Percentiles rank a stretch among this genome's conserved stretches.
phyloP scores from a whole-genome alignment of 2,329 filamentous ascomycete species.

The Daldinia sp. region DNA sequence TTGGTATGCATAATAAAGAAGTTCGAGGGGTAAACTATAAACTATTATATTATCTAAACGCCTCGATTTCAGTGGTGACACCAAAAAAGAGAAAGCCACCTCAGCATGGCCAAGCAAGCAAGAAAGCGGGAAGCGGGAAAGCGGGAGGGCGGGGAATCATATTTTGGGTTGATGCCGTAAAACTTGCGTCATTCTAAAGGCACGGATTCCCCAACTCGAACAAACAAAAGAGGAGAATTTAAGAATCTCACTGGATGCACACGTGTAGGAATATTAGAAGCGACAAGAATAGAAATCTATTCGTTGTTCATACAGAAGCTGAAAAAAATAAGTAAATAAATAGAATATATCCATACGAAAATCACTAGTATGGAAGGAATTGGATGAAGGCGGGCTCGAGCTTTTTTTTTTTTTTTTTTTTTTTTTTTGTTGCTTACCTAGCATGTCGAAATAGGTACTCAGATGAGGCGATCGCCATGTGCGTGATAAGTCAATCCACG shows the following conservation, averaged over 20 bases:
- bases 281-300: constrained; percentile 14
- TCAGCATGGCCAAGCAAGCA: constrained; percentile 5
- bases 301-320: not conserved
- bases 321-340: constrained; percentile 15
- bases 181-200: constrained; percentile 37
- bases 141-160: not conserved
- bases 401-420: too few relatives aligned
- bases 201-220: constrained; percentile 15
- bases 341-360: constrained; percentile 11
- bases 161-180: constrained; percentile 33
- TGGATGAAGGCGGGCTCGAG: constrained; percentile 10
- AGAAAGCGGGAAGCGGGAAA: constrained; percentile 16
- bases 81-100: constrained; percentile 13
- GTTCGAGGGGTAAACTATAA: constrained; percentile 13
- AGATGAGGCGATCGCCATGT: constrained; percentile 38
- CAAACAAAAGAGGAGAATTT: constrained; percentile 8
- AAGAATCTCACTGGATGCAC: constrained; percentile 11
- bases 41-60: constrained; percentile 2
- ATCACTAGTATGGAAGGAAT: constrained; percentile 8
- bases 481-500: constrained; percentile 33
- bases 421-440: constrained; percentile 5
- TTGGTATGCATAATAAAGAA: constrained; percentile 7
- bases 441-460: not conserved
- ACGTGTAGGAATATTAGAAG: constrained; percentile 11
- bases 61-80: constrained; percentile 18